A percentile compares a stretch with the other conserved stretches of the same genome.
phyloP scores from a whole-genome alignment of 2,329 filamentous ascomycete species.

The Fusarium sp. region DNA sequence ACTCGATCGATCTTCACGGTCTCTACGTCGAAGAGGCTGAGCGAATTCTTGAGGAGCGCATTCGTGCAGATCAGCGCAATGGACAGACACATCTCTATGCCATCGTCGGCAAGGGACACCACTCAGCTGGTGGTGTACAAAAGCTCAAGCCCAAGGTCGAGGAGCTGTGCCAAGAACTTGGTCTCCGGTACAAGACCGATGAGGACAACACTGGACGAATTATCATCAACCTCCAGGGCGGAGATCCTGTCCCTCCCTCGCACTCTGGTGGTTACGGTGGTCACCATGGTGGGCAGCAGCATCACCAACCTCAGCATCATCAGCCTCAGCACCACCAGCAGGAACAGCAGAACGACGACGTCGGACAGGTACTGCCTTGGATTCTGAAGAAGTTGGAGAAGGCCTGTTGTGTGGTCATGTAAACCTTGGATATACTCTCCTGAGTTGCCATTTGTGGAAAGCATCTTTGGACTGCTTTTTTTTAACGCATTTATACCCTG shows the following conservation, averaged over 20 bases:
- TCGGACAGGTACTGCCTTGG: conserved; percentile 68
- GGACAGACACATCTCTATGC: conserved; percentile 89
- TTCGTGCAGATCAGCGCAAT: conserved; percentile 76
- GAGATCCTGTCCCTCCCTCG: conserved; percentile 64
- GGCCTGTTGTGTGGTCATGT: conserved; percentile 82
- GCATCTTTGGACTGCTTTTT: neutral
- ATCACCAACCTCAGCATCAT: conserved; percentile 58
- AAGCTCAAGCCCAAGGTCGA: conserved; percentile 97
- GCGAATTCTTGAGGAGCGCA: conserved; percentile 86
- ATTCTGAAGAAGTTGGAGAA: conserved; percentile 73
- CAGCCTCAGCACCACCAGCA: conserved; percentile 57
- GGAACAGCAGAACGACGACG: conserved; percentile 59
- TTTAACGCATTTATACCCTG: conserved; percentile 16
- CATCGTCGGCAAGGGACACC: conserved; percentile 95
- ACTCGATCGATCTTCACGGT: conserved; percentile 94
- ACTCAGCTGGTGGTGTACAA: conserved; percentile 82
- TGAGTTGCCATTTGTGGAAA: neutral
- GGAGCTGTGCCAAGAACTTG: conserved; percentile 82
- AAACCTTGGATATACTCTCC: conserved; percentile 31
- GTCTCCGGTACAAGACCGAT: conserved; percentile 84
- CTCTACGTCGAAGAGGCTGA: conserved; percentile 96
- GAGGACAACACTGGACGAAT: conserved; percentile 92
- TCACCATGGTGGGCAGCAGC: conserved; percentile 53
- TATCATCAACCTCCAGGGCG: conserved; percentile 85
- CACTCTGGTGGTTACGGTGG: conserved; percentile 50